Percentiles rank a stretch among this genome's conserved stretches.
These are phyloP conservation scores for Lactifluus subvellereus DNA, from an alignment of 768 basidiomycete genomes.

Conservation along the genomic window DNA sequence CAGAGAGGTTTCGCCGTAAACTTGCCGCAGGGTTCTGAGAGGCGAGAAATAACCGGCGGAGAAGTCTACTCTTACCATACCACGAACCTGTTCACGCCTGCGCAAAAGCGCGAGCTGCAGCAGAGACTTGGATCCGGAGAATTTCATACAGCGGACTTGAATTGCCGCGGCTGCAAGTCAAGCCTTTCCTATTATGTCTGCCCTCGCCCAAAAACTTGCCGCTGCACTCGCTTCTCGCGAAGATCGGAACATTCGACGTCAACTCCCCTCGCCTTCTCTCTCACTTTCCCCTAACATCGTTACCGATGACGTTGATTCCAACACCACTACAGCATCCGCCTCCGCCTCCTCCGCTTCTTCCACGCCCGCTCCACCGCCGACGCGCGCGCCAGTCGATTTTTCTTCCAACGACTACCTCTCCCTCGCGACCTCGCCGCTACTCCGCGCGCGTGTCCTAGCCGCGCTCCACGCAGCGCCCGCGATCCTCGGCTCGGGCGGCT, in stretches of 20 bases:
- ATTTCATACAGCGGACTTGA: no score
- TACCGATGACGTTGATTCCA: background rate
- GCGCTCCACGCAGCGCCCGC: slow-evolving; percentile 45
- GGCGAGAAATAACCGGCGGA: no score
- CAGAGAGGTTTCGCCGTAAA: no score
- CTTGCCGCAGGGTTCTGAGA: no score
- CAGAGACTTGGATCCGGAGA: no score
- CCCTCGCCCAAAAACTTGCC: slow-evolving; percentile 38
- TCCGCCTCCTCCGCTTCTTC: no score
- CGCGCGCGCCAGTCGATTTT: slow-evolving; percentile 47
- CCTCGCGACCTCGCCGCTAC: slow-evolving; percentile 50
- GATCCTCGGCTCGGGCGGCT: slow-evolving; percentile 83
- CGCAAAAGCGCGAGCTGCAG: no score
- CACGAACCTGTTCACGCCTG: no score
- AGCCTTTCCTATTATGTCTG: slow-evolving; percentile 24
- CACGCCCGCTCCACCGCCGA: slow-evolving; percentile 27
- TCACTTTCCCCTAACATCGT: background rate
- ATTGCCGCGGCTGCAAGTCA: no score
- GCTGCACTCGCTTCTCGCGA: slow-evolving; percentile 60
- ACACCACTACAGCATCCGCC: background rate
- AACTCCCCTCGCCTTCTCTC: slow-evolving; percentile 50
- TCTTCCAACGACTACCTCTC: slow-evolving; percentile 94
- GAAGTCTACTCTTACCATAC: no score
- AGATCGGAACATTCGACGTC: slow-evolving; percentile 59
- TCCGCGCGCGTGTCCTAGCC: slow-evolving; percentile 54